Evolutionary conservation across 352 stramenopile genomes (phyloP).

Genomic region (Globisporangium spinosum): DNA sequence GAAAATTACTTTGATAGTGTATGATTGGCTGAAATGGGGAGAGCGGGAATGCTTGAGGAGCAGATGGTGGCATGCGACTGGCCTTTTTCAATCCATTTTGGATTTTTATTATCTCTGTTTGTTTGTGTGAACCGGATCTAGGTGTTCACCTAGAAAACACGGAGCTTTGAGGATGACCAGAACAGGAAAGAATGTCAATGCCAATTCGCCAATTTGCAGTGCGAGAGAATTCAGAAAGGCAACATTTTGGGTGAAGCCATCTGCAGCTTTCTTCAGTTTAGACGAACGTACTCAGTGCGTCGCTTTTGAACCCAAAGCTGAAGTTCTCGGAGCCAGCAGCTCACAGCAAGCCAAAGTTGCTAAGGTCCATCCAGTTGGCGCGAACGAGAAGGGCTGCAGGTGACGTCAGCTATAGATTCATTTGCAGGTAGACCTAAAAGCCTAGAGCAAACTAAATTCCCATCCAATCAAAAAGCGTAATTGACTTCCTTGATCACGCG

Average conservation of each 20-base stretch:
- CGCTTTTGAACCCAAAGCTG: neutral
- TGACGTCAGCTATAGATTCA: neutral
- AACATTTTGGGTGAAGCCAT: neutral
- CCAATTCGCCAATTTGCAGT: neutral
- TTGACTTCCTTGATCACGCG: neutral
- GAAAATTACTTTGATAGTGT: neutral
- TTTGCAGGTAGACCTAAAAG: neutral
- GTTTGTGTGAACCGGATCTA: neutral
- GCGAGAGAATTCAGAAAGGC: neutral
- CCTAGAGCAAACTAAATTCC: neutral
- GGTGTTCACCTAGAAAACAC: neutral
- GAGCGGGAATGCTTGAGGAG: neutral
- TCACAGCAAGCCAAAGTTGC: neutral
- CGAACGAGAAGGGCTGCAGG: neutral
- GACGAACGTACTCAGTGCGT: neutral
- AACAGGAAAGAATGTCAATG: too few relatives aligned
- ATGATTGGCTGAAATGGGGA: neutral
- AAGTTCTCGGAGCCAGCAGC: neutral
- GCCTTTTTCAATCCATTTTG: neutral
- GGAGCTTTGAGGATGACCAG: neutral
- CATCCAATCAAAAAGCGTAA: neutral
- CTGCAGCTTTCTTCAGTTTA: neutral
- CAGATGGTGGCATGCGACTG: neutral
- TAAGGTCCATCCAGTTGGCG: neutral
- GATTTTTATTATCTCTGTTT: neutral